A percentile compares a stretch with the other conserved stretches of the same genome.
phyloP scores from a whole-genome alignment of 2,329 filamentous ascomycete species.

The Xylariaceae sp. region DNA sequence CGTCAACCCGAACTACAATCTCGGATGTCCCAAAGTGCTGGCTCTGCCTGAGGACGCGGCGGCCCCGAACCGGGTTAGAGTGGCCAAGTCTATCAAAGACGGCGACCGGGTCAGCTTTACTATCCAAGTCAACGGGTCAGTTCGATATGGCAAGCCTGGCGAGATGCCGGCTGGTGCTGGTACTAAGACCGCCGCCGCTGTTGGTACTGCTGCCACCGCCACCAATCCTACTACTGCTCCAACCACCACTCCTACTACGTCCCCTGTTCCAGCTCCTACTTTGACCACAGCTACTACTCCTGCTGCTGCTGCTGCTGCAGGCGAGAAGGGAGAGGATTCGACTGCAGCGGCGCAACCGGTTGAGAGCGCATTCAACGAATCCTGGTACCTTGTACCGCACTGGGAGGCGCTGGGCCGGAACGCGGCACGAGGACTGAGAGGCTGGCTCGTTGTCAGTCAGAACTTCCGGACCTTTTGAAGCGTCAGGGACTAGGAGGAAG shows the following conservation, averaged over 20 bases:
- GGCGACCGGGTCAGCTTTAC: conserved; percentile 63
- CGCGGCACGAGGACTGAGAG: conserved; percentile 49
- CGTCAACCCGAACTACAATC: conserved; percentile 62
- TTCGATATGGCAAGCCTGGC: conserved; percentile 11
- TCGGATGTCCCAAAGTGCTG: conserved; percentile 50
- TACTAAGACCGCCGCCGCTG: neutral
- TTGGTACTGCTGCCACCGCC: neutral
- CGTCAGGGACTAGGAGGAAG: neutral
- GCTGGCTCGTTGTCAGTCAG: conserved; percentile 67
- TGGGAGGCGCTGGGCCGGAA: conserved; percentile 55
- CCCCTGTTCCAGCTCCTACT: neutral
- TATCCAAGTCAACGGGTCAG: conserved; percentile 56
- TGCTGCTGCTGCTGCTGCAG: neutral
- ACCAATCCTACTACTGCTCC: neutral
- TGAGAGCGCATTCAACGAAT: conserved; percentile 72
- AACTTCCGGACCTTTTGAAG: conserved; percentile 58
- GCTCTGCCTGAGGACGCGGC: neutral
- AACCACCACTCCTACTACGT: neutral
- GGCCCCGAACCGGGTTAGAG: conserved; percentile 19
- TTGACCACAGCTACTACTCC: neutral
- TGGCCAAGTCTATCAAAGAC: conserved; percentile 32
- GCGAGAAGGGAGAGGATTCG: conserved; percentile 28
- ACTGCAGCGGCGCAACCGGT: conserved; percentile 39
- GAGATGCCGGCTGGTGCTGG: conserved; percentile 35
- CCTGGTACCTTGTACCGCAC: conserved; percentile 76